A percentile compares a stretch with the other conserved stretches of the same genome.
phyloP scores from a whole-genome alignment of 768 basidiomycete species.

The Boletus sensibilis region DNA sequence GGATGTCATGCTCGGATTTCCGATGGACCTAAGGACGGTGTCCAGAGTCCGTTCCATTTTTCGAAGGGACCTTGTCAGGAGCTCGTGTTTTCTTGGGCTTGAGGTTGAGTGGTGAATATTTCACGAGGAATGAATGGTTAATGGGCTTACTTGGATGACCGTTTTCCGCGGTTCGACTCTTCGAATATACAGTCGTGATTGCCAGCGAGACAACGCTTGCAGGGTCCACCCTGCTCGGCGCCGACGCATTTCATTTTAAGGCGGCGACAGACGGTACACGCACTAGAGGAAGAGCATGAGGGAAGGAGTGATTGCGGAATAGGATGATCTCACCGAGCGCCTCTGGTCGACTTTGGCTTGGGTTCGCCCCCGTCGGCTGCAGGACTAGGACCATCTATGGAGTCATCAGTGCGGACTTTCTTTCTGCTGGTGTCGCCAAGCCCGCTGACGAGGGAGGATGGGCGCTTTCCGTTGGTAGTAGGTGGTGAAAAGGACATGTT shows the following conservation, averaged over 20 bases:
- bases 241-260: conserved; percentile 94
- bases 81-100: conserved; percentile 73
- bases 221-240: conserved; percentile 87
- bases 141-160: conserved; percentile 67
- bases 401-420: conserved; percentile 61
- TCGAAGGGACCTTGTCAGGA: conserved; percentile 73
- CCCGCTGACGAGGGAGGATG: conserved; percentile 45
- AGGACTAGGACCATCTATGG: conserved; percentile 48
- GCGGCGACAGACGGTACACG: conserved; percentile 88
- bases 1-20: conserved; percentile 74
- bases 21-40: conserved; percentile 85
- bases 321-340: conserved; percentile 61
- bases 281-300: conserved; percentile 45
- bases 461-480: conserved; percentile 65
- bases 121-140: conserved; percentile 15
- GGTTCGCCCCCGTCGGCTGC: conserved; percentile 58
- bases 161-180: conserved; percentile 93
- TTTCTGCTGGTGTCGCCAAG: conserved; percentile 47
- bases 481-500: conserved; percentile 50
- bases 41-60: conserved; percentile 95
- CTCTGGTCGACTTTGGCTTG: conserved; percentile 82
- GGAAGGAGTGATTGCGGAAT: not conserved
- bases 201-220: conserved; percentile 78
- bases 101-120: conserved; percentile 30
- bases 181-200: conserved; percentile 95